A percentile compares a stretch with the other conserved stretches of the same genome.
These are phyloP conservation scores for Suillus alpinus DNA, from an alignment of 768 basidiomycete genomes.

Conservation along the genomic window DNA sequence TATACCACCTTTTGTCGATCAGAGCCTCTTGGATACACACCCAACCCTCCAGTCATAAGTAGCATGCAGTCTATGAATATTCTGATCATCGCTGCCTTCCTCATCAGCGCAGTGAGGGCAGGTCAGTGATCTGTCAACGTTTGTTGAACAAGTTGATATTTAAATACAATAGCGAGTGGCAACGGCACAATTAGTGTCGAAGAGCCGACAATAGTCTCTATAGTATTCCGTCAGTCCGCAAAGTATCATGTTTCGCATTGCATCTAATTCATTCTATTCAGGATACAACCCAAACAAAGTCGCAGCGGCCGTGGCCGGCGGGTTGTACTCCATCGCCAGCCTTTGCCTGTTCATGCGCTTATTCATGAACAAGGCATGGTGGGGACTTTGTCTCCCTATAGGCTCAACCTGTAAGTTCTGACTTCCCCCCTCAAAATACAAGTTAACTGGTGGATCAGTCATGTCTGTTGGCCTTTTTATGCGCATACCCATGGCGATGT, in stretches of 20 bases:
- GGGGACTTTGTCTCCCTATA: constrained; percentile 31
- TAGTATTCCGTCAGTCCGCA: background rate
- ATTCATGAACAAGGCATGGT: constrained; percentile 22
- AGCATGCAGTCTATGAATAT: background rate
- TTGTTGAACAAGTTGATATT: background rate
- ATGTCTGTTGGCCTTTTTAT: constrained; percentile 19
- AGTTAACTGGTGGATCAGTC: constrained; percentile 6
- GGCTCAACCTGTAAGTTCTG: constrained; percentile 20
- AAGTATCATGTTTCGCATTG: too few relatives aligned
- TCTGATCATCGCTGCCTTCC: background rate
- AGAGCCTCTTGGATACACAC: background rate
- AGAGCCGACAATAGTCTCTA: background rate
- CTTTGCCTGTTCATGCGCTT: constrained; percentile 17
- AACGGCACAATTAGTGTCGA: background rate
- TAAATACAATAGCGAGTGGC: background rate
- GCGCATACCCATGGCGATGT: constrained; percentile 15
- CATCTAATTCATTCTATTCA: background rate
- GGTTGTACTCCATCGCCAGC: constrained; percentile 16
- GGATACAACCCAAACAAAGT: constrained; percentile 24
- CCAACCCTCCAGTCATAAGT: too few relatives aligned
- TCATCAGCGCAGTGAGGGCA: background rate
- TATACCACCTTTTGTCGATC: background rate
- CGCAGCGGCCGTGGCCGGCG: constrained; percentile 21
- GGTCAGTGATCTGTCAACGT: background rate
- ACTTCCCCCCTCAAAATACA: background rate